Base-by-base conservation (phyloP, 2,329 filamentous ascomycete species). In the Hypoxylon sp. region DNA sequence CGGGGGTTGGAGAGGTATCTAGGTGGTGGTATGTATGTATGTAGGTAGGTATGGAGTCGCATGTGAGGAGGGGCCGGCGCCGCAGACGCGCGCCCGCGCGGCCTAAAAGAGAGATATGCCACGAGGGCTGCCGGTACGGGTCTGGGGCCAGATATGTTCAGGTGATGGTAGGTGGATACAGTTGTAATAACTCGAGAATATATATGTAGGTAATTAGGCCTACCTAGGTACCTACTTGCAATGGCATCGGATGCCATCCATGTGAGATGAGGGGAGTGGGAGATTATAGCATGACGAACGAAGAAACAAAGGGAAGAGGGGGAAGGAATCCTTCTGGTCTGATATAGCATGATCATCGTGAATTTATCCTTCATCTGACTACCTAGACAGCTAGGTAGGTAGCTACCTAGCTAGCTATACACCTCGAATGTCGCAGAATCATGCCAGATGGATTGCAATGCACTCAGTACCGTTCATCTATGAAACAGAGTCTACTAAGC, bases 391-490 rank as follows among this genome's bases (percentile, higher is more conserved):
- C n/a, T n/a, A n/a, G n/a, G n/a, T n/a, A n/a, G n/a, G n/a, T n/a
- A n/a, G n/a, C n/a, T n/a, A n/a, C n/a, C n/a, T n/a, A n/a, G n/a
- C 12, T 51, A 51, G 23, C 17, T 11, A 26, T 29, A 51, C 47
- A 32, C 47, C 37, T 26, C 34, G 29, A 19, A 43, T 13, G 21
- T 44, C 34, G 21, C 26, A 40, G 19, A 23, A 30, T 21, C 34
- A 26, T 37, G 29, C 29, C 20, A 12, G 31, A 44, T 42, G n/a
- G n/a, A n/a, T n/a, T n/a, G n/a, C n/a, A 27, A 29, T 17, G 26
- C 34, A 36, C 13, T 27, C 12, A 31, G 19, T 19, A 5, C 16
- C 2, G 34, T 38, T 36, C n/a, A 8, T 30, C 21, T 13, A 11
- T 37, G 42, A 46, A 46, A 46, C 32, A n/a, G 25, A 36, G 3